Conservation (phyloP, 208 protist genomes). For the Trichomonas gallinae region DNA sequence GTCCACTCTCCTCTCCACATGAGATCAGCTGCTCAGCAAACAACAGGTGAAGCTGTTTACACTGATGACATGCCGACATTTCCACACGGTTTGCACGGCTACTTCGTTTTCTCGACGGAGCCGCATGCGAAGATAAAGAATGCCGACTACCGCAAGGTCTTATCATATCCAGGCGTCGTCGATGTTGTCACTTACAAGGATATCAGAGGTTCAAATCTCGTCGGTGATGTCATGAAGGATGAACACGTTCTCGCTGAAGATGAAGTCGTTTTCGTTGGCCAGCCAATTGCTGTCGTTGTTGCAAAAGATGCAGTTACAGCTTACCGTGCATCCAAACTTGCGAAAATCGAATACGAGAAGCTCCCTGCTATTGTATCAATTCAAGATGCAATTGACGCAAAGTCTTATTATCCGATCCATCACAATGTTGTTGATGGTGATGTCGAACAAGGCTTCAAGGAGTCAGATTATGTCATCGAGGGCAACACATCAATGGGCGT, state of each 20-base stretch:
- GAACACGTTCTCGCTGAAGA: slow-evolving; percentile 53
- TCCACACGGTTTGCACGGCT: neutral
- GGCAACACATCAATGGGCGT: slow-evolving; percentile 46
- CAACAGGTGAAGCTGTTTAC: slow-evolving; percentile 61
- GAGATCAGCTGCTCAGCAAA: slow-evolving; percentile 44
- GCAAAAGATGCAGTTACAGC: slow-evolving; percentile 41
- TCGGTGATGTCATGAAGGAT: slow-evolving; percentile 48
- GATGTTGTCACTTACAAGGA: slow-evolving; percentile 30
- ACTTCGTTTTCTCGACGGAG: slow-evolving; percentile 27
- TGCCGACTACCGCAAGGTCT: slow-evolving; percentile 25
- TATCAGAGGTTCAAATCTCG: slow-evolving; percentile 28
- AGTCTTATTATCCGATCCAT: slow-evolving; percentile 18
- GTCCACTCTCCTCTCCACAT: slow-evolving; percentile 28
- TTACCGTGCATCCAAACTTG: slow-evolving; percentile 32
- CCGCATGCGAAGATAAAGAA: slow-evolving; percentile 29
- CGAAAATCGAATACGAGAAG: slow-evolving; percentile 47
- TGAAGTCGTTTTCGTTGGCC: slow-evolving; percentile 38
- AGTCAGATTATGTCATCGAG: slow-evolving; percentile 45
- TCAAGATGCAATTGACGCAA: slow-evolving; percentile 41
- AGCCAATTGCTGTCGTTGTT: slow-evolving; percentile 54
- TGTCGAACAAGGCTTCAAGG: slow-evolving; percentile 38
- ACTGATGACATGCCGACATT: slow-evolving; percentile 28
- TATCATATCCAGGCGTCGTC: slow-evolving; percentile 32
- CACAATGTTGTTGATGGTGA: slow-evolving; percentile 45
- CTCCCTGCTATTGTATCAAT: slow-evolving; percentile 43